These are phyloP conservation scores for Nicotiana undulata DNA, from an alignment of 257 asterid species.

Conservation along the genomic window DNA sequence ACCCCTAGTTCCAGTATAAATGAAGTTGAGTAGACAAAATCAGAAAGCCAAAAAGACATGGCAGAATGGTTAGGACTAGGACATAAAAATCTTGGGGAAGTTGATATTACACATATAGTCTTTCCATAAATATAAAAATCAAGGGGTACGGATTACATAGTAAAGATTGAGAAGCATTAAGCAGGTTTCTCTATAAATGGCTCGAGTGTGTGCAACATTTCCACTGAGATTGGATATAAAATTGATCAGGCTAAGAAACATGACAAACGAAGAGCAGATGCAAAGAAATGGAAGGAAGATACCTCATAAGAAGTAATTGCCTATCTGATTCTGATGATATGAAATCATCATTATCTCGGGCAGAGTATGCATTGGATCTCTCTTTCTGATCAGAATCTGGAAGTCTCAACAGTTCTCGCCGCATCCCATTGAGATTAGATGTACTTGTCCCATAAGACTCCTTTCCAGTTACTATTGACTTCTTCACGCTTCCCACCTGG, in stretches of 20 bases:
- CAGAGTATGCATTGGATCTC: constrained; percentile 35
- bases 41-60: not conserved
- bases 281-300: constrained; percentile 4
- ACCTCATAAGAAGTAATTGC: constrained; percentile 89
- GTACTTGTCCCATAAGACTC: constrained; percentile 60
- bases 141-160: not conserved
- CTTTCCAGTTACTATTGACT: constrained; percentile 44
- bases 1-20: not conserved
- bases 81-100: not conserved
- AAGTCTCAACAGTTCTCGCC: constrained; percentile 86
- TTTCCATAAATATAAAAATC: not conserved
- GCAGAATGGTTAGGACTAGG: not conserved
- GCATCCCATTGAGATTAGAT: constrained; percentile 62
- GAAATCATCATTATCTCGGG: constrained; percentile 65
- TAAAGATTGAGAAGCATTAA: not conserved
- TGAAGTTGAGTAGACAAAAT: constrained; percentile 1
- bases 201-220: not conserved
- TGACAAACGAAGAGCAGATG: not conserved
- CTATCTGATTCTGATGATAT: constrained; percentile 87
- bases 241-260: not conserved
- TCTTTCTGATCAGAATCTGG: constrained; percentile 60
- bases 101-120: not conserved
- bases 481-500: constrained; percentile 81
- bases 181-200: not conserved
- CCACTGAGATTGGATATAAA: not conserved